Evolutionary conservation across 768 basidiomycete genomes (phyloP).

Genomic region (Amylocystis lapponica): DNA sequence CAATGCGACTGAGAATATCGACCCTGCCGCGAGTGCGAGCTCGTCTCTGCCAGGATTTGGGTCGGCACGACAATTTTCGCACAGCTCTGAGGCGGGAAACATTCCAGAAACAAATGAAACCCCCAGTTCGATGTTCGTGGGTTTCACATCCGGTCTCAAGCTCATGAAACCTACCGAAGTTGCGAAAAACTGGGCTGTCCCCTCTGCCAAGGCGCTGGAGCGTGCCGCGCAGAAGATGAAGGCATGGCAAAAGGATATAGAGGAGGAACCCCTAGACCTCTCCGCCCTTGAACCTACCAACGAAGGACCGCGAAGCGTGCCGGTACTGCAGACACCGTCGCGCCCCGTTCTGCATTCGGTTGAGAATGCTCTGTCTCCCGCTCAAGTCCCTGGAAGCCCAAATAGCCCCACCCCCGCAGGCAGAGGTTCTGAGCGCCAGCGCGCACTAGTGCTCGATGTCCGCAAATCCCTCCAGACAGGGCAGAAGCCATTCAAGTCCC

Average conservation of each 20-base stretch:
- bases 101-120: background rate
- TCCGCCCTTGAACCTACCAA: background rate
- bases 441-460: too few relatives aligned
- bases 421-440: background rate
- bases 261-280: constrained; percentile 4
- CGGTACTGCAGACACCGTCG: constrained; percentile 2
- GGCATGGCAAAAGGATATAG: constrained; percentile 18
- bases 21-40: background rate
- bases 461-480: too few relatives aligned
- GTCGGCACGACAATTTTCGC: background rate
- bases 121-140: background rate
- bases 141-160: constrained; percentile 2
- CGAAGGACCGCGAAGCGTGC: background rate
- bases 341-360: constrained; percentile 14
- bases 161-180: background rate
- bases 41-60: background rate
- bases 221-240: constrained; percentile 17
- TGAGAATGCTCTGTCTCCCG: constrained; percentile 13
- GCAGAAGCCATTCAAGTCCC: constrained; percentile 25
- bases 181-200: constrained; percentile 11
- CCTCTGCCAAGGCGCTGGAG: constrained; percentile 19
- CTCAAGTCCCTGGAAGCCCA: constrained; percentile 3
- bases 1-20: background rate
- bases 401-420: constrained; percentile 16
- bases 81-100: background rate